Conservation (phyloP, 2,329 filamentous ascomycete genomes). For the Rhexocercosporidium sp. region DNA sequence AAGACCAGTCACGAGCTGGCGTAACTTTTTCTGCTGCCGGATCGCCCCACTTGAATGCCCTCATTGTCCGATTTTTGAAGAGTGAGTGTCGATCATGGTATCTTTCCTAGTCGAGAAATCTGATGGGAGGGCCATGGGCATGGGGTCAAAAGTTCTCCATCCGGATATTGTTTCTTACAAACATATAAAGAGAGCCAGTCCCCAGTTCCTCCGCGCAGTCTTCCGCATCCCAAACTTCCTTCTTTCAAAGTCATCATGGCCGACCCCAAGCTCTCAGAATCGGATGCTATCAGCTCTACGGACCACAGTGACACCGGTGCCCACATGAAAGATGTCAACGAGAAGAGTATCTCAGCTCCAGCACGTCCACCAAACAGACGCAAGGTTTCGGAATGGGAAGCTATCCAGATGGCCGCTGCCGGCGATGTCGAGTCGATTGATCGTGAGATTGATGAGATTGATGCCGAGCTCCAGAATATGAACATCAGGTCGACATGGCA, state of each 20-base stretch:
- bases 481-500: slow-evolving; percentile 34
- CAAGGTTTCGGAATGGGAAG: slow-evolving; percentile 39
- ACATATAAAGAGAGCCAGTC: not conserved
- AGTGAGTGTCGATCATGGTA: not conserved
- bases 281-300: slow-evolving; percentile 25
- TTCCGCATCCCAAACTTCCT: not conserved
- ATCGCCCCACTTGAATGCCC: not conserved
- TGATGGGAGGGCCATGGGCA: not conserved
- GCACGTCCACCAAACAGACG: slow-evolving; percentile 10
- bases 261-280: slow-evolving; percentile 21
- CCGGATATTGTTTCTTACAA: not conserved
- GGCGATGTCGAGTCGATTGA: slow-evolving; percentile 41
- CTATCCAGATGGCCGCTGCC: slow-evolving; percentile 39
- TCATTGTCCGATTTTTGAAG: not conserved
- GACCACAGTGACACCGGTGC: slow-evolving; percentile 23
- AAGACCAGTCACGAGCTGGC: not conserved
- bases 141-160: not conserved
- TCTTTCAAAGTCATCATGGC: slow-evolving; percentile 21
- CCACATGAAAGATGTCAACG: slow-evolving; percentile 17
- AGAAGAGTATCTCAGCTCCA: slow-evolving; percentile 22
- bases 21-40: not conserved
- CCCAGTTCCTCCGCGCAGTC: not conserved
- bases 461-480: slow-evolving; percentile 38
- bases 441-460: slow-evolving; percentile 43
- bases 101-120: not conserved